Evolutionary conservation across 495 filamentous ascomycete genomes (phyloP), one percentile per base, ranked within the genome.

Genomic region (Daldinia bambusicola): DNA sequence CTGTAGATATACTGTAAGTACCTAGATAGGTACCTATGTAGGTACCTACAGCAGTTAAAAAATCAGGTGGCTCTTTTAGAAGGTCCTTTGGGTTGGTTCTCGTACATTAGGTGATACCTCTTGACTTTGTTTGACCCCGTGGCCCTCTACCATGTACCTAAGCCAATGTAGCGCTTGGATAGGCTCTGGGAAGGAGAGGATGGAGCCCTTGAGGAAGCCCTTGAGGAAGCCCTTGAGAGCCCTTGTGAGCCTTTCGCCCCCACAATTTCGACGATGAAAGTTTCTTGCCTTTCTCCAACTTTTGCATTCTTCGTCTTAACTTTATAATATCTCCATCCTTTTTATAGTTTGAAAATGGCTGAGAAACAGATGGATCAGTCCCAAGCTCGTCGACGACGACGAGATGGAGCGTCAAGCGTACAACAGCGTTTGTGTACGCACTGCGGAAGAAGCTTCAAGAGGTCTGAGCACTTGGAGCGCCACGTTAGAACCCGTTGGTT

Each of bases 401-500:
- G 75, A 70, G 75, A 77, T 72, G 75, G 75, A 67, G 74, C 75
- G 38, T 69, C 75, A 40, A 70, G 70, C 53, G 74, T 67, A 65
- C 74, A 75, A 48, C 75, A 75, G 57, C 73, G 75, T 40, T 60
- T 76, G 65, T 77, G 75, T 71, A 69, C 75, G 45, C 75, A 77
- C 53, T 77, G 75, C 53, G 75, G 75, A 71, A 61, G 75, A 71
- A 75, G 69, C 74, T 77, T 77, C 74, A 77, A 77, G 67, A 65
- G 75, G 48, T 77, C 75, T 61, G 84, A 86, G 62, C 84, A 86
- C 76, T 77, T 86, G 55, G 83, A 85, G 78, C 83, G 84, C 70
- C 84, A 86, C 76, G 81, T 85, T 60, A 82, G 84, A 70, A 86
- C 84, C 61, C 84, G 84, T 86, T 81, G 77, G 78, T 76, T 71